Evolutionary conservation across 768 basidiomycete species (phyloP).

Genomic region (Leccinum obscurum): DNA sequence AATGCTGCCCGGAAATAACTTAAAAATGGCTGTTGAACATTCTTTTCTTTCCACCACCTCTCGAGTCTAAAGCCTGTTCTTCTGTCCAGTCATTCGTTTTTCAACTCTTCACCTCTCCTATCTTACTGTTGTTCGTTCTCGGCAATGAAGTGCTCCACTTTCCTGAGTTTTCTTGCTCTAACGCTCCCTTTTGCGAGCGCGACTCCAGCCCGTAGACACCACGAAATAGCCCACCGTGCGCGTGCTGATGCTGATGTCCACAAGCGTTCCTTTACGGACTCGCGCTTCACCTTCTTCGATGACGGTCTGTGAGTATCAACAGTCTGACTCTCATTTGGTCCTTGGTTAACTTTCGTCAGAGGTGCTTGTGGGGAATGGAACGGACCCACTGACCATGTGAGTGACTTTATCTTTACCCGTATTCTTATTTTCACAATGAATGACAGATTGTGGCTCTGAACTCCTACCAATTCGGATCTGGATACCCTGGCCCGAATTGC

Average conservation of each 20-base stretch:
- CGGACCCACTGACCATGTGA: slow-evolving; percentile 30
- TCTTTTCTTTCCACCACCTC: slow-evolving; percentile 6
- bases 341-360: slow-evolving; percentile 29
- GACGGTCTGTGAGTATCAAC: slow-evolving; percentile 44
- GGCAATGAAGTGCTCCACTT: slow-evolving; percentile 29
- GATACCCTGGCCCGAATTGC: slow-evolving; percentile 66
- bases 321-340: not conserved
- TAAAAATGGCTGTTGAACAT: not conserved
- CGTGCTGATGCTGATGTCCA: slow-evolving; percentile 35
- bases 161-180: slow-evolving; percentile 37
- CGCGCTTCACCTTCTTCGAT: slow-evolving; percentile 55
- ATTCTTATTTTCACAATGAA: slow-evolving; percentile 1
- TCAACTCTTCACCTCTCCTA: not conserved
- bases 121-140: not conserved
- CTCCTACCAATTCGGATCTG: slow-evolving; percentile 48
- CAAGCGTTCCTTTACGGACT: slow-evolving; percentile 35
- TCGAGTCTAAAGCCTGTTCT: slow-evolving; percentile 3
- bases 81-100: slow-evolving; percentile 28
- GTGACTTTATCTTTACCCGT: not conserved
- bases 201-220: slow-evolving; percentile 33
- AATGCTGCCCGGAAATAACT: slow-evolving; percentile 11
- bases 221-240: slow-evolving; percentile 48
- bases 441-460: slow-evolving; percentile 32
- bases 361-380: slow-evolving; percentile 55
- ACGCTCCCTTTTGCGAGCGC: slow-evolving; percentile 35